A percentile compares a stretch with the other conserved stretches of the same genome.
These are phyloP conservation scores for Prunus campanulata DNA, from an alignment of 306 rosid genomes.

Conservation along the genomic window DNA sequence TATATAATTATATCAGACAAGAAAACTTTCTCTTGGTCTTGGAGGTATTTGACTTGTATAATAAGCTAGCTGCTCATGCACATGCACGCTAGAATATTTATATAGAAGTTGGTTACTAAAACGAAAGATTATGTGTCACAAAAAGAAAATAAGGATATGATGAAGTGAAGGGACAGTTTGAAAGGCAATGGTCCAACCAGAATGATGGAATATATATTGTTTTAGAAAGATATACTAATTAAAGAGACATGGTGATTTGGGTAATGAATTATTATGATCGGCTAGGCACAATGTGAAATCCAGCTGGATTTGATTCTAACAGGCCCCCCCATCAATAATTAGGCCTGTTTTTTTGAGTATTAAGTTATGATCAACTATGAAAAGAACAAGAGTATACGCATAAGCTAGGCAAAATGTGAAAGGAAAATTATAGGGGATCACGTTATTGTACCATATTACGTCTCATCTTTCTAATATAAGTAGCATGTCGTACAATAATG, in stretches of 20 bases:
- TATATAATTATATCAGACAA: too few species aligned
- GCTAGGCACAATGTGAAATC: neutral
- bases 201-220: neutral
- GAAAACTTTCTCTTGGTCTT: neutral
- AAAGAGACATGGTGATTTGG: neutral
- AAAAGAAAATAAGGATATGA: neutral
- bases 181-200: neutral
- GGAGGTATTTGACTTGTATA: neutral
- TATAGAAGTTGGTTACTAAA: too few species aligned
- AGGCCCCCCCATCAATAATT: neutral
- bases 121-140: too few species aligned
- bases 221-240: neutral
- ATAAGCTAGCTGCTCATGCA: too few species aligned
- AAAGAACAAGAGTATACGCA: too few species aligned
- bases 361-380: neutral
- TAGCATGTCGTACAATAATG: too few species aligned
- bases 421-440: too few species aligned
- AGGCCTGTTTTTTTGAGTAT: neutral
- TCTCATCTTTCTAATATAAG: too few species aligned
- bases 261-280: slow-evolving; percentile 1
- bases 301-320: neutral
- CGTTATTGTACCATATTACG: too few species aligned
- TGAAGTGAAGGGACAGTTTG: neutral
- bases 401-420: too few species aligned
- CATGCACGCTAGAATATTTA: too few species aligned